Conservation (phyloP, 768 basidiomycete genomes). For the Lactifluus piperatus region DNA sequence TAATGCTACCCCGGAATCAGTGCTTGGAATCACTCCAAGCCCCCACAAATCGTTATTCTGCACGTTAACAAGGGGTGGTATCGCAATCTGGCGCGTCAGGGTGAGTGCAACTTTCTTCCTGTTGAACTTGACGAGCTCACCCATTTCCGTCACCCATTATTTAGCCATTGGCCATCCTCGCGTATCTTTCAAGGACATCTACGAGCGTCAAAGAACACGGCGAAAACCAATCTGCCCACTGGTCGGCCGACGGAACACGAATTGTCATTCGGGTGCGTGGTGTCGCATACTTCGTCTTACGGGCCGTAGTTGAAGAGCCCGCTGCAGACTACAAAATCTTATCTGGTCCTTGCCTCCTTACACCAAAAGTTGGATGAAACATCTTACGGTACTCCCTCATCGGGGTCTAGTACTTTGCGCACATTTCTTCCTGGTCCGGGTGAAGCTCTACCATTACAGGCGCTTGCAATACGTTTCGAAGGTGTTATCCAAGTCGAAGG, state of each 20-base stretch:
- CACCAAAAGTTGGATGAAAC: slow-evolving; percentile 45
- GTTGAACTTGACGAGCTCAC: slow-evolving; percentile 1
- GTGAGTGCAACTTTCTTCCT: slow-evolving; percentile 34
- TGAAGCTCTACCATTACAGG: slow-evolving; percentile 63
- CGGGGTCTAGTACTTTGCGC: slow-evolving; percentile 46
- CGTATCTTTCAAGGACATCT: slow-evolving; percentile 66
- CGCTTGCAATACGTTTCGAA: slow-evolving; percentile 64
- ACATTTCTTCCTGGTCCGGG: slow-evolving; percentile 74
- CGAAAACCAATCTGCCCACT: slow-evolving; percentile 62
- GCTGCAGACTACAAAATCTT: slow-evolving; percentile 67
- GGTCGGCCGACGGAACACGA: slow-evolving; percentile 75
- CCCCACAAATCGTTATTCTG: slow-evolving; percentile 75
- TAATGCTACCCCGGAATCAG: slow-evolving; percentile 46
- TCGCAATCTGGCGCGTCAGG: slow-evolving; percentile 76
- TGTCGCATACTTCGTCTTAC: neutral
- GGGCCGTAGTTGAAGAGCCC: neutral
- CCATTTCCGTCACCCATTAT: neutral
- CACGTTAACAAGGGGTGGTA: slow-evolving; percentile 57
- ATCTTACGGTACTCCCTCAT: slow-evolving; percentile 46
- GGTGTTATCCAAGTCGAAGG: slow-evolving; percentile 79
- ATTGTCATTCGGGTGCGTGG: slow-evolving; percentile 69
- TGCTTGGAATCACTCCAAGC: slow-evolving; percentile 52
- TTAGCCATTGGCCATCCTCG: slow-evolving; percentile 65
- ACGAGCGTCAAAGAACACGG: slow-evolving; percentile 78
- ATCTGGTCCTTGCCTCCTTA: slow-evolving; percentile 66